Conservation (phyloP, 2,329 filamentous ascomycete genomes). For the Calonectria pteridis region DNA sequence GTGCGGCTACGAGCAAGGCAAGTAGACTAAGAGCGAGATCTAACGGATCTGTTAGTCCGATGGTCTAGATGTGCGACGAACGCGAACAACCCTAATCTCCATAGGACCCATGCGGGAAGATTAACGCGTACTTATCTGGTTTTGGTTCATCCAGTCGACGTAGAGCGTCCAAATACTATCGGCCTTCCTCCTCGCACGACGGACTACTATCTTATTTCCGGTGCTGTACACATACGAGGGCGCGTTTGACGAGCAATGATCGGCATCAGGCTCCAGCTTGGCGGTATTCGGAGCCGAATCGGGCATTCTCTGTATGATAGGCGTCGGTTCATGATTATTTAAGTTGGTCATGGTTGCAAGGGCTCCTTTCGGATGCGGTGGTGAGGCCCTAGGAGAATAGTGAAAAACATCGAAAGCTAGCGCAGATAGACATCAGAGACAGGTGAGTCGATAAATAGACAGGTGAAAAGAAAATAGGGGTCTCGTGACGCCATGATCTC, state of each 20-base stretch:
- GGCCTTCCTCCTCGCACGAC: slow-evolving; percentile 2
- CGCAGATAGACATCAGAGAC: neutral
- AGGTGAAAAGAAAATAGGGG: neutral
- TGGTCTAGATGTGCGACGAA: neutral
- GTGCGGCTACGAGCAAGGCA: neutral
- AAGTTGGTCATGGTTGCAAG: slow-evolving; percentile 14
- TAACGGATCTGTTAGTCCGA: slow-evolving; percentile 26
- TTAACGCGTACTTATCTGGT: slow-evolving; percentile 17
- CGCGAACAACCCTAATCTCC: neutral
- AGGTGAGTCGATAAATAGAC: neutral
- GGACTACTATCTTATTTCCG: slow-evolving; percentile 2
- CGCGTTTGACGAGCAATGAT: neutral
- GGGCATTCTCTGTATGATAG: slow-evolving; percentile 5
- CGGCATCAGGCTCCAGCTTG: slow-evolving; percentile 5
- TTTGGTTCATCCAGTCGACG: slow-evolving; percentile 14
- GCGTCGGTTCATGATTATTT: neutral
- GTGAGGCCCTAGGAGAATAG: neutral
- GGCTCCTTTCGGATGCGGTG: neutral
- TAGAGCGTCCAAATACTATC: slow-evolving; percentile 8
- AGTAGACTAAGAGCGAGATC: slow-evolving; percentile 80
- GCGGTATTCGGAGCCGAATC: neutral
- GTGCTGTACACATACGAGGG: slow-evolving; percentile 13
- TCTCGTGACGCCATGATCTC: slow-evolving; percentile 7
- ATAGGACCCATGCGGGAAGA: neutral
- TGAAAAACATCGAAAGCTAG: neutral